Conservation (phyloP, 129 eudicot genomes). For the Pittosporum tobira region DNA sequence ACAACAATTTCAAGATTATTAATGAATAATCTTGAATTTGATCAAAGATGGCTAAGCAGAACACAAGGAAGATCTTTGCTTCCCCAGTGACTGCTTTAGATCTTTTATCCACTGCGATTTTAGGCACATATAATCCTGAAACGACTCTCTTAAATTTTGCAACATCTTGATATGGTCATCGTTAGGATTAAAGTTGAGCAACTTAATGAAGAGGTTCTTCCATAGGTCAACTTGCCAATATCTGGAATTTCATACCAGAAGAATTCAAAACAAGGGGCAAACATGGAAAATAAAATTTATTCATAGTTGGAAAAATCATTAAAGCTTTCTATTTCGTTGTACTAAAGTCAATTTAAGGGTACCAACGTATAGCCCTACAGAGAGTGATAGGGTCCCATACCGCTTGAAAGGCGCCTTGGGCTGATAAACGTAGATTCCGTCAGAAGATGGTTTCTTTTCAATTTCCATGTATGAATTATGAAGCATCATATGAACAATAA, state of each 20-base stretch:
- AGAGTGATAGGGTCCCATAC: constrained; percentile 22
- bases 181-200: constrained; percentile 46
- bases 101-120: constrained; percentile 53
- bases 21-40: not conserved
- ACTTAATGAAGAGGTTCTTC: constrained; percentile 56
- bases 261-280: not conserved
- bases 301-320: not conserved
- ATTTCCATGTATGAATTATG: constrained; percentile 79
- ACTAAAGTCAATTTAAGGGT: not conserved
- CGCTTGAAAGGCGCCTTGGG: constrained; percentile 69
- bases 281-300: not conserved
- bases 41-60: constrained; percentile 29
- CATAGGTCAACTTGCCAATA: constrained; percentile 71
- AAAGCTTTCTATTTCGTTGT: not conserved
- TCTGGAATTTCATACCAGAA: constrained; percentile 23
- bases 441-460: constrained; percentile 42
- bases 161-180: constrained; percentile 47
- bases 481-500: constrained; percentile 88
- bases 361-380: not conserved
- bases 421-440: constrained; percentile 41
- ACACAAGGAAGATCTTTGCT: constrained; percentile 75
- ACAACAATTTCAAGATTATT: not conserved
- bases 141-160: constrained; percentile 43
- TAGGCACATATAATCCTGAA: constrained; percentile 70
- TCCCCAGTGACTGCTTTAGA: constrained; percentile 55